These are phyloP conservation scores for Nigrograna mackinnonii DNA, from an alignment of 2,329 filamentous ascomycete species.

Conservation along the genomic window DNA sequence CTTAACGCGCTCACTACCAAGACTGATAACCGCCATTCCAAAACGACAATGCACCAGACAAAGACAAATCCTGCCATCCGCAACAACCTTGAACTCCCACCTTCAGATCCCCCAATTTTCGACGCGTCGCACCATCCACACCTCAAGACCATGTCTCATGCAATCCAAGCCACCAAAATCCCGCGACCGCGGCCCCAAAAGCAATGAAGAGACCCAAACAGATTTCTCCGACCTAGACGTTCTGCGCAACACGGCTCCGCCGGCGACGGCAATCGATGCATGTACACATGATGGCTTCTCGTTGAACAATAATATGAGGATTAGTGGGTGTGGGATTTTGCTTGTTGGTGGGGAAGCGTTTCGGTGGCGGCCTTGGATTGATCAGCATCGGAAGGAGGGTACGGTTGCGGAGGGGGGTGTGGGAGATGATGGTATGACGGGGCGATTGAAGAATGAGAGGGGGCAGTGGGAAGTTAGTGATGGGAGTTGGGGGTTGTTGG, in stretches of 20 bases:
- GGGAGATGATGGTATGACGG: conserved; percentile 38
- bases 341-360: conserved; percentile 88
- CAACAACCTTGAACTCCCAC: too few species aligned
- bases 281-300: conserved; percentile 84
- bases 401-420: conserved; percentile 39
- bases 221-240: conserved; percentile 81
- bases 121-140: too few species aligned
- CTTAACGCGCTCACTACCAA: too few species aligned
- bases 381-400: conserved; percentile 39
- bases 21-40: too few species aligned
- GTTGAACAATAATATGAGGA: conserved; percentile 77
- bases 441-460: conserved; percentile 69
- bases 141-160: background rate
- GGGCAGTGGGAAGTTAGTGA: conserved; percentile 79
- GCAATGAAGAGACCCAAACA: conserved; percentile 65
- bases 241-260: conserved; percentile 72
- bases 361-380: conserved; percentile 81
- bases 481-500: conserved; percentile 74
- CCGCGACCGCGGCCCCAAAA: conserved; percentile 64
- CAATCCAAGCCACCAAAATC: conserved; percentile 44
- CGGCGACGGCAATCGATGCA: conserved; percentile 81
- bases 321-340: conserved; percentile 71
- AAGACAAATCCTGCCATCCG: too few species aligned
- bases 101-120: too few species aligned
- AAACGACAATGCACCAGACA: too few species aligned